A percentile compares a stretch with the other conserved stretches of the same genome.
Evolutionary conservation across 371 early-diverging fungal species (phyloP).

Genomic region (Apophysomyces sp.): DNA sequence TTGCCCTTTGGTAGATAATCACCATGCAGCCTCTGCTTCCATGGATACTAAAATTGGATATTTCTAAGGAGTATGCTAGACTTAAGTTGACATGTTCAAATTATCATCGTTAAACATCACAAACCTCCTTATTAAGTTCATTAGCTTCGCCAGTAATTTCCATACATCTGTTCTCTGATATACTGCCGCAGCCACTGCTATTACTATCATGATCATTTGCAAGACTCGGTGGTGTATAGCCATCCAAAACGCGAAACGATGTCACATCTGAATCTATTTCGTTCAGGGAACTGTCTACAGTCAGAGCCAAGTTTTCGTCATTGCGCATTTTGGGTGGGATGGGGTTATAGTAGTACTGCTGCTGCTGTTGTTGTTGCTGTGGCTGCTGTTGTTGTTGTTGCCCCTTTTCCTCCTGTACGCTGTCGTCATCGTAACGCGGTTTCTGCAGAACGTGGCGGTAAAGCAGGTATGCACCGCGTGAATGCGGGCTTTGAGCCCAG

Average conservation of each 20-base stretch:
- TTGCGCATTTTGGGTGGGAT: background rate
- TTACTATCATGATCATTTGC: background rate
- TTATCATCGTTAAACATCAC: background rate
- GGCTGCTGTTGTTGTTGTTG: conserved; percentile 1
- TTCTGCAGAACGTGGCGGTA: conserved; percentile 40
- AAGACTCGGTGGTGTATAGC: conserved; percentile 22
- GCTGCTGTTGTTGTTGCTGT: conserved; percentile 1
- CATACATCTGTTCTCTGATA: conserved; percentile 3
- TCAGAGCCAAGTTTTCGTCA: conserved; percentile 6
- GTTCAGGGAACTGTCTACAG: background rate
- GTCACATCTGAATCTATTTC: background rate
- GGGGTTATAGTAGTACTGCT: background rate
- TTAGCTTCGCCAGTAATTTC: background rate
- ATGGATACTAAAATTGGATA: background rate
- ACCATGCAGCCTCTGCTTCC: conserved; percentile 23
- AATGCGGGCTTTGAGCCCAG: conserved; percentile 55
- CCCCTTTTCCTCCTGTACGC: background rate
- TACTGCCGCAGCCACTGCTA: conserved; percentile 10
- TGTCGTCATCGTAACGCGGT: conserved; percentile 12
- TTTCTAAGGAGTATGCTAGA: background rate
- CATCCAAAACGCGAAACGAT: conserved; percentile 20
- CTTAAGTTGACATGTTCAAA: too few relatives aligned
- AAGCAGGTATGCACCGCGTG: conserved; percentile 42
- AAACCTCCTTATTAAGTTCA: conserved; percentile 4
- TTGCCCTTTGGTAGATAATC: background rate